Percentiles rank a stretch among this genome's conserved stretches.
phyloP scores from a whole-genome alignment of 495 filamentous ascomycete species.

The Podospora pseudoanserina region DNA sequence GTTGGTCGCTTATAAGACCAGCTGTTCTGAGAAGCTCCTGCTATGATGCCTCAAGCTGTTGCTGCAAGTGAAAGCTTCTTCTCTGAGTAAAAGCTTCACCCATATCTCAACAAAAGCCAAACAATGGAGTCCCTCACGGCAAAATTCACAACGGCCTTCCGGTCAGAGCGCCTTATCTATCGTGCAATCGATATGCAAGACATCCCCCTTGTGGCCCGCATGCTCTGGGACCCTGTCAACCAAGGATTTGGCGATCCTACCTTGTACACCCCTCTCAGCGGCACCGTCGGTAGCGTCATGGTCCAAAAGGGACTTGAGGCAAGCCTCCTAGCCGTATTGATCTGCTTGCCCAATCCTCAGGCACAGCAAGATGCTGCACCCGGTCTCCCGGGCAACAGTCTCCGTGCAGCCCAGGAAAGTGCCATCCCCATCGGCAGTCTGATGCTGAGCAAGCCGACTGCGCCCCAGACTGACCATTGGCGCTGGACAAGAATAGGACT shows the following conservation, averaged over 20 bases:
- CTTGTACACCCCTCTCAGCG: constrained; percentile 11
- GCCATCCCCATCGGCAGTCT: constrained; percentile 25
- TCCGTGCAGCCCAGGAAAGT: constrained; percentile 5
- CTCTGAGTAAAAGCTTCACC: neutral
- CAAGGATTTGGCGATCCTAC: constrained; percentile 19
- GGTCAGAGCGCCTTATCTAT: constrained; percentile 34
- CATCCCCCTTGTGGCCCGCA: constrained; percentile 17
- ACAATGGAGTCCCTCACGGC: constrained; percentile 13
- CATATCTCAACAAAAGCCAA: constrained; percentile 2
- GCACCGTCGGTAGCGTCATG: constrained; percentile 11
- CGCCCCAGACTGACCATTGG: constrained; percentile 27
- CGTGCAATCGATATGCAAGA: constrained; percentile 27
- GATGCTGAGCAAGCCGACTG: constrained; percentile 20
- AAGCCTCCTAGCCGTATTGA: constrained; percentile 30
- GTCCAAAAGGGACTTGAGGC: constrained; percentile 17
- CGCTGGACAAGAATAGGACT: constrained; percentile 35
- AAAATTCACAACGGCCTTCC: constrained; percentile 19
- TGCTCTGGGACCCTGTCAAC: constrained; percentile 15
- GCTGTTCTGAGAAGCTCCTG: neutral
- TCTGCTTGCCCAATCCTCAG: constrained; percentile 27
- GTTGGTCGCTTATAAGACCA: neutral
- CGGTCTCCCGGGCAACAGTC: neutral
- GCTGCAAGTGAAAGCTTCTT: neutral
- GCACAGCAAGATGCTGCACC: neutral
- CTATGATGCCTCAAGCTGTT: neutral